Base-by-base conservation (phyloP, 2,329 filamentous ascomycete species). In the Cladorrhinum sp. region DNA sequence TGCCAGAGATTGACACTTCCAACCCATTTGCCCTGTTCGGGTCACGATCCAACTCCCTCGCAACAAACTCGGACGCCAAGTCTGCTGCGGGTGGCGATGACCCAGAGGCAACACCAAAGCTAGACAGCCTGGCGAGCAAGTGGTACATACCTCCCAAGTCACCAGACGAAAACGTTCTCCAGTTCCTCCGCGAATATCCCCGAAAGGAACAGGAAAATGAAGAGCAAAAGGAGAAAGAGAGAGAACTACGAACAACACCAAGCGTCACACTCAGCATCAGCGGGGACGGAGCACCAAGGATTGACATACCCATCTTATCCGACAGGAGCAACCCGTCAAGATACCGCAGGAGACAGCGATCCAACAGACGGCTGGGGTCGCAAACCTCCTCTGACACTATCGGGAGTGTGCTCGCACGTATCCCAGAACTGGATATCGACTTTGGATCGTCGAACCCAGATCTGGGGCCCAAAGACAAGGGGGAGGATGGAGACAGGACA, bases 1-100 rank as follows among this genome's bases (percentile, higher is more conserved):
- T 53, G 9, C 26, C 49, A 16, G 33, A 24, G 10, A 59, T 55
- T 18, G 49, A 59, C 36, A 59, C 50, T 12, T 55, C 50, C 36
- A 59, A 50, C 2, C 57, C 49, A 8, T 55, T 59, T 54, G 50
- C 57, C 2, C 28, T 14, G 20, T 39, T 59, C 21, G 23, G 16
- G 16, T 28, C 52, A n/a, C 24, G 36, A 16, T 51, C 55, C 9
- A 50, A 36, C n/a, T 54, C 52, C 6, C n/a, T 39, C 12, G 28
- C 12, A 10, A 14, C 36, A 42, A 42, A 16, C 36, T 3, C 36
- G 16, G 36, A 42, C 14, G 16, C 8, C 14, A n/a, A 55, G n/a
- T 7, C 21, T 2, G 28, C 21, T 24, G 20, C n/a, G n/a, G n/a
- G n/a, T n/a, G n/a, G n/a, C n/a, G n/a, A n/a, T n/a, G n/a, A n/a